Conservation (phyloP, 148 eudicot genomes). For the Vaccinium darrowii region DNA sequence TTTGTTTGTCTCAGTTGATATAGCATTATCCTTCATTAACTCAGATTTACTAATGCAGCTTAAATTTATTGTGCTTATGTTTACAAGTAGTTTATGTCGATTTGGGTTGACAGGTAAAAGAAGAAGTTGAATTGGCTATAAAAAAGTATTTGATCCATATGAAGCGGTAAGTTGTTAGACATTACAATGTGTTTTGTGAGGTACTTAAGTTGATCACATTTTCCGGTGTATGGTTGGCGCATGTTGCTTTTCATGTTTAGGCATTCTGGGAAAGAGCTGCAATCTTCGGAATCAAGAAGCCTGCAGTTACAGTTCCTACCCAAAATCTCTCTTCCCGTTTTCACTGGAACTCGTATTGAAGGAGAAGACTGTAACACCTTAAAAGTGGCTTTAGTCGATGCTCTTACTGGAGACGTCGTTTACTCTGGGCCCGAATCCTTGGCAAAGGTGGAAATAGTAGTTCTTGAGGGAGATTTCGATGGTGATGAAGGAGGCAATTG, state of each 20-base stretch:
- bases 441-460: slow-evolving; percentile 71
- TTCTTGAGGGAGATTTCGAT: slow-evolving; percentile 80
- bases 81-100: neutral
- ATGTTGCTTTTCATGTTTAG: slow-evolving; percentile 30
- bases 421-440: slow-evolving; percentile 50
- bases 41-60: neutral
- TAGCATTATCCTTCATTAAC: neutral
- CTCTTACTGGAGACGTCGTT: slow-evolving; percentile 47
- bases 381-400: slow-evolving; percentile 65
- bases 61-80: slow-evolving; percentile 2
- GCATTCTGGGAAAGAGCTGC: slow-evolving; percentile 54
- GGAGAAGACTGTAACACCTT: slow-evolving; percentile 69
- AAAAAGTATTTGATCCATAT: slow-evolving; percentile 57
- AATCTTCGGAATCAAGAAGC: slow-evolving; percentile 53
- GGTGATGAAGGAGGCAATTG: slow-evolving; percentile 65
- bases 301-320: slow-evolving; percentile 60
- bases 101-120: slow-evolving; percentile 65
- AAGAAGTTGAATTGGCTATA: slow-evolving; percentile 85
- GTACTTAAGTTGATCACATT: slow-evolving; percentile 10
- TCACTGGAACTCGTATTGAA: slow-evolving; percentile 92
- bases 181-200: neutral
- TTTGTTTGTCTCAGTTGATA: neutral
- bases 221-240: neutral
- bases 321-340: slow-evolving; percentile 77
- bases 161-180: slow-evolving; percentile 42